These are phyloP conservation scores for Leishmania turanica DNA, from an alignment of 208 protist species.

Conservation along the genomic window DNA sequence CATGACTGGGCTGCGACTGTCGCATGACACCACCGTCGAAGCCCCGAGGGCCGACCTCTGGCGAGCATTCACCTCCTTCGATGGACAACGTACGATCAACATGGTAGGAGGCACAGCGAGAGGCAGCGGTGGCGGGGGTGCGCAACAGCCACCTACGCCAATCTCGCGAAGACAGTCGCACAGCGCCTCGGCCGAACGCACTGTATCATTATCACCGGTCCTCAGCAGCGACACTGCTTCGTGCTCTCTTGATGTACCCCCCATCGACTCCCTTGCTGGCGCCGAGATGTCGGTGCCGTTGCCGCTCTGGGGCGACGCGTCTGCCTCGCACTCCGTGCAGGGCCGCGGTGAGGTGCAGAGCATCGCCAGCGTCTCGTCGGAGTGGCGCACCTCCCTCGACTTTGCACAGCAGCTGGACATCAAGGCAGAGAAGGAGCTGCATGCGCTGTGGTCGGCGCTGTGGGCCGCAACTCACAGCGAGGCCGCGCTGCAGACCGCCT, in stretches of 20 bases:
- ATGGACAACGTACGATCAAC: neutral
- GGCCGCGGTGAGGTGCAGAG: neutral
- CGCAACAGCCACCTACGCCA: neutral
- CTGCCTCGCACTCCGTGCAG: neutral
- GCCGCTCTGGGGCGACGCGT: neutral
- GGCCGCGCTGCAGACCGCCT: constrained; percentile 39
- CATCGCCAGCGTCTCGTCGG: neutral
- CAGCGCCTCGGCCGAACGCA: neutral
- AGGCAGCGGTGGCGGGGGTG: neutral
- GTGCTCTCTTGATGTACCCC: neutral
- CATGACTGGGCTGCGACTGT: neutral
- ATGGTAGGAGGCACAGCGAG: neutral
- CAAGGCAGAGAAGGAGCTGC: constrained; percentile 47
- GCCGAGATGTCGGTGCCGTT: neutral
- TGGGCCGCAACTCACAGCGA: constrained; percentile 50
- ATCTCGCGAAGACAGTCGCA: neutral
- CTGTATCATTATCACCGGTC: constrained; percentile 17
- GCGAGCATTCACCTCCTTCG: neutral
- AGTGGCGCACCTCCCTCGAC: constrained; percentile 34
- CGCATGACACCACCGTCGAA: neutral
- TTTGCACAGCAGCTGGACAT: constrained; percentile 50
- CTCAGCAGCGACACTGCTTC: constrained; percentile 31
- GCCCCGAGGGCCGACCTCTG: neutral
- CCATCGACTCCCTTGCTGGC: neutral
- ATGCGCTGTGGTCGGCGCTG: constrained; percentile 44